Evolutionary conservation across 352 stramenopile genomes (phyloP).

Genomic region (Globisporangium paddicum): DNA sequence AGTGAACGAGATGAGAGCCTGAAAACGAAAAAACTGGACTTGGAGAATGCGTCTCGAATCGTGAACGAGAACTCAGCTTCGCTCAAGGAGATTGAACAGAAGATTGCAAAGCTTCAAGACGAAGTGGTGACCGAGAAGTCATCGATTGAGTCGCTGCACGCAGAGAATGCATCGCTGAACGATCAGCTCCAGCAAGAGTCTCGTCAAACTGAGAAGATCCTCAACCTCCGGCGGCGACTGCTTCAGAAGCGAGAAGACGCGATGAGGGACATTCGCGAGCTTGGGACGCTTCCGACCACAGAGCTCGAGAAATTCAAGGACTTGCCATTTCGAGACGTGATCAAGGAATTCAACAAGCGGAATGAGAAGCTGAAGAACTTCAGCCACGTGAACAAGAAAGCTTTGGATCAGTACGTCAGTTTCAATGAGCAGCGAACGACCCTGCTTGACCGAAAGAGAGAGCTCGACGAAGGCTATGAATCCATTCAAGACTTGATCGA

Average conservation of each 20-base stretch:
- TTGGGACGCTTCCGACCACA: constrained; percentile 93
- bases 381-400: constrained; percentile 99
- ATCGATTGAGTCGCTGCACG: constrained; percentile 42
- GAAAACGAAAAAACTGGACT: constrained; percentile 89
- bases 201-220: constrained; percentile 76
- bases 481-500: constrained; percentile 88
- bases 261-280: constrained; percentile 95
- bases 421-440: constrained; percentile 93
- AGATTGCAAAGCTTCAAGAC: constrained; percentile 49
- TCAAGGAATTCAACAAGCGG: constrained; percentile 92
- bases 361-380: constrained; percentile 98
- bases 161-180: constrained; percentile 53
- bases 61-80: constrained; percentile 60
- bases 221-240: constrained; percentile 73
- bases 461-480: constrained; percentile 94
- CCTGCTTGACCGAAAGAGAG: constrained; percentile 93
- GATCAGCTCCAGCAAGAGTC: constrained; percentile 85
- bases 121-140: constrained; percentile 42
- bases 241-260: constrained; percentile 92
- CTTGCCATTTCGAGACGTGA: constrained; percentile 88
- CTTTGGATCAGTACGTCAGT: constrained; percentile 98
- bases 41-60: constrained; percentile 72
- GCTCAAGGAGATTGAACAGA: constrained; percentile 60
- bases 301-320: constrained; percentile 92
- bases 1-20: constrained; percentile 64